Percentiles rank a stretch among this genome's conserved stretches.
Evolutionary conservation across 1,139 yeast species (phyloP).

Genomic region (Hyphopichia wangnamkhiaoensis): DNA sequence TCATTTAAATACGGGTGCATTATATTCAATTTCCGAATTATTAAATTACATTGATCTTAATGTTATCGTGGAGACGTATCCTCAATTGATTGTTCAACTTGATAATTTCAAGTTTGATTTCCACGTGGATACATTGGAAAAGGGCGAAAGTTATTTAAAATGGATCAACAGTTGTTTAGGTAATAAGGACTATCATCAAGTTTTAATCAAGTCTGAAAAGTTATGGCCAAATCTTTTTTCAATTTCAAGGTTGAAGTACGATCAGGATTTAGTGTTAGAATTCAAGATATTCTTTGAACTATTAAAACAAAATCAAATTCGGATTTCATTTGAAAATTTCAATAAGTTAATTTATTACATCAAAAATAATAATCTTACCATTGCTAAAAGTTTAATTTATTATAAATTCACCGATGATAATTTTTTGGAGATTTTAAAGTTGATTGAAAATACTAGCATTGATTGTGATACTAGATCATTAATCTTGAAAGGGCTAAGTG

Average conservation of each 20-base stretch:
- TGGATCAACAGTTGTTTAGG: slow-evolving; percentile 15
- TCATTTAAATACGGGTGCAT: slow-evolving; percentile 10
- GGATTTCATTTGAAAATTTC: slow-evolving; percentile 17
- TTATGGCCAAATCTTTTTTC: slow-evolving; percentile 20
- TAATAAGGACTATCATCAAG: not conserved
- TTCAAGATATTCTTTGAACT: slow-evolving; percentile 24
- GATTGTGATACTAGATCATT: slow-evolving; percentile 28
- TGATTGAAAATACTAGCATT: slow-evolving; percentile 18
- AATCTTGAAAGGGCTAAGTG: slow-evolving; percentile 6
- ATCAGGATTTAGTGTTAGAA: slow-evolving; percentile 15
- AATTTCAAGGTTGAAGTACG: slow-evolving; percentile 16
- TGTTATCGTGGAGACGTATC: slow-evolving; percentile 2
- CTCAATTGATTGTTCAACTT: slow-evolving; percentile 4
- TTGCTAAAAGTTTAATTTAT: slow-evolving; percentile 36
- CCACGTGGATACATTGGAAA: slow-evolving; percentile 27
- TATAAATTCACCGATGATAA: slow-evolving; percentile 13
- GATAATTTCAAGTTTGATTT: slow-evolving; percentile 23
- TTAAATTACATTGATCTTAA: slow-evolving; percentile 7
- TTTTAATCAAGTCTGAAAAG: slow-evolving; percentile 1
- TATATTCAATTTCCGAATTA: slow-evolving; percentile 25
- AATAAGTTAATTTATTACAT: slow-evolving; percentile 27
- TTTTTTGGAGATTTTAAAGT: slow-evolving; percentile 13
- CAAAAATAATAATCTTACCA: slow-evolving; percentile 26
- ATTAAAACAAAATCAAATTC: slow-evolving; percentile 9
- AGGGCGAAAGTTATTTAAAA: slow-evolving; percentile 34